Percentiles rank a stretch among this genome's conserved stretches.
Conservation (phyloP, 192 early-diverging fungal genomes). For the Umbelopsis ramanniana region DNA sequence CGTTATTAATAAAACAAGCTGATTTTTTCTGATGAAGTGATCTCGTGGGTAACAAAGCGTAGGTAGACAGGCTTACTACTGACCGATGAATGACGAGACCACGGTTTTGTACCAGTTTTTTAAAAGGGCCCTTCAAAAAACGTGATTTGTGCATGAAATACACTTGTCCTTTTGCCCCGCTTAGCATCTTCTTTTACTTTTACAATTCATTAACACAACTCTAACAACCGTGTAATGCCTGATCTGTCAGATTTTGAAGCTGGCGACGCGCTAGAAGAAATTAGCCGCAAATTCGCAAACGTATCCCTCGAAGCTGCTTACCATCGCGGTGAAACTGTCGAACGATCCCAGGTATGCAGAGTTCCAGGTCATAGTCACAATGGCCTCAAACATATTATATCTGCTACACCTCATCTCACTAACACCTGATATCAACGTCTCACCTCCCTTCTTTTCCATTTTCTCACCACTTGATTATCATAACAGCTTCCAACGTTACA, state of each 20-base stretch:
- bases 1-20: too few species aligned
- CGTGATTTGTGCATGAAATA: conserved; percentile 23
- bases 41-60: not conserved
- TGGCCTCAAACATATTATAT: not conserved
- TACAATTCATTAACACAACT: not conserved
- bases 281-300: conserved; percentile 39
- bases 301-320: conserved; percentile 28
- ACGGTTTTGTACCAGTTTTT: not conserved
- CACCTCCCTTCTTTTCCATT: not conserved
- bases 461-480: not conserved
- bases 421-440: not conserved
- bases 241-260: conserved; percentile 35
- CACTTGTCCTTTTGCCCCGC: not conserved
- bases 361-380: not conserved
- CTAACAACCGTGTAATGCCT: conserved; percentile 8
- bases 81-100: conserved; percentile 21
- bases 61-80: not conserved
- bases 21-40: too few species aligned
- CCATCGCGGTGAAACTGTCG: conserved; percentile 18
- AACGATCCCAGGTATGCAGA: conserved; percentile 24
- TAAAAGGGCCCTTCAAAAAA: not conserved
- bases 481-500: conserved; percentile 11
- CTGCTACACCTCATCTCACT: not conserved
- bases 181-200: not conserved
- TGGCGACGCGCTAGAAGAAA: conserved; percentile 31